phyloP scores from a whole-genome alignment of 306 rosid genomes.

The Rosa multiflora region DNA sequence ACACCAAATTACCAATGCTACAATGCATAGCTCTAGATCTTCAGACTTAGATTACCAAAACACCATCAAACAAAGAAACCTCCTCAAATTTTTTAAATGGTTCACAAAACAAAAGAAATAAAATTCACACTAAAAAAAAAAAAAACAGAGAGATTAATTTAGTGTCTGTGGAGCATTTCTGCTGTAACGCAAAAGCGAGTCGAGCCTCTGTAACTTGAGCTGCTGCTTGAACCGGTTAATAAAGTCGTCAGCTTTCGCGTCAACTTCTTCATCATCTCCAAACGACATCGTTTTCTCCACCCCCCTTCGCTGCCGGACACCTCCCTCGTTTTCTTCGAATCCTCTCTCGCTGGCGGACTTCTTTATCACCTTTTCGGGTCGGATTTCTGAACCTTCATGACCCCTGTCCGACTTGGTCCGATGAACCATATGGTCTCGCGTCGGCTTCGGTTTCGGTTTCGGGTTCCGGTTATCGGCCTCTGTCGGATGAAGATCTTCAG shows the following conservation, averaged over 20 bases:
- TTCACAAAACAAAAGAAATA: neutral
- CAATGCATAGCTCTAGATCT: neutral
- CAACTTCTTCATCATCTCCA: constrained; percentile 55
- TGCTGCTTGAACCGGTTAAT: constrained; percentile 78
- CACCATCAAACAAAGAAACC: neutral
- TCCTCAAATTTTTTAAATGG: neutral
- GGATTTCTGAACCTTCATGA: neutral
- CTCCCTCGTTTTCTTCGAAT: neutral
- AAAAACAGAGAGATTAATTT: neutral
- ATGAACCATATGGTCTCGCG: constrained; percentile 18
- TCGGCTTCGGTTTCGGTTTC: neutral
- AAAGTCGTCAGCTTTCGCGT: constrained; percentile 78
- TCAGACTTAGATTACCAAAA: neutral
- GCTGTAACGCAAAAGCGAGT: constrained; percentile 55
- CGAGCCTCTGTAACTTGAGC: constrained; percentile 66
- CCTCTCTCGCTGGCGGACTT: constrained; percentile 32
- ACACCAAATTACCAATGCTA: neutral
- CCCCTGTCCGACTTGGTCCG: constrained; percentile 38
- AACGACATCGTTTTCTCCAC: constrained; percentile 29
- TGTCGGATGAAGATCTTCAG: neutral
- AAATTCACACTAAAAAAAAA: neutral
- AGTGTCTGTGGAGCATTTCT: constrained; percentile 27
- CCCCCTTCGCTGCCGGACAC: constrained; percentile 33
- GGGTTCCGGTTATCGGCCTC: neutral
- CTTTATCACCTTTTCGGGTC: constrained; percentile 37